phyloP scores from a whole-genome alignment of 208 protist species.

The Leishmania guyanensis region DNA sequence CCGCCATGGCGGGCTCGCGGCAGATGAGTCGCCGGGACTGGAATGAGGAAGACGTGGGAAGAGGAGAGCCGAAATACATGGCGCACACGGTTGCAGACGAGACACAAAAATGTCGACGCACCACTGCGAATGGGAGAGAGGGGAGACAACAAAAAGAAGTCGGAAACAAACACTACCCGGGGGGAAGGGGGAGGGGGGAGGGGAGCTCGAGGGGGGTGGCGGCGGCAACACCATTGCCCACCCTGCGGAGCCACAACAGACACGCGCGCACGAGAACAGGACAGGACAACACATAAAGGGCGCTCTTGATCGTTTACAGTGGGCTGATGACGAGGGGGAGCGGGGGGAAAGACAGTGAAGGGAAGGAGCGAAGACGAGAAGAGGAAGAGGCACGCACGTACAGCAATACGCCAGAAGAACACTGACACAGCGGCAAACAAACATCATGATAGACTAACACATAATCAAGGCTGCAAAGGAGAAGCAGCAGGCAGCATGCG shows the following conservation, averaged over 20 bases:
- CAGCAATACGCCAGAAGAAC: background rate
- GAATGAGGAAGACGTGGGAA: background rate
- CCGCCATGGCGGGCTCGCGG: background rate
- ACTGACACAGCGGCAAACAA: background rate
- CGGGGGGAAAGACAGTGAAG: too few relatives aligned
- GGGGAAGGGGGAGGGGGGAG: background rate
- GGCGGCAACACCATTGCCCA: background rate
- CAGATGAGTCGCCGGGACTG: background rate
- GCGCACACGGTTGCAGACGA: conserved; percentile 7
- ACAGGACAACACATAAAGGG: background rate
- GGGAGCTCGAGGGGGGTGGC: background rate
- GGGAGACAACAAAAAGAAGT: background rate
- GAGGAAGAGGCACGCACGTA: background rate
- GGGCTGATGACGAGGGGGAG: too few relatives aligned
- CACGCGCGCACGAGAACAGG: background rate
- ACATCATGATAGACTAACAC: background rate
- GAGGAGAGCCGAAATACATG: background rate
- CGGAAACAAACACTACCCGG: too few relatives aligned
- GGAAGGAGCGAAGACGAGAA: too few relatives aligned
- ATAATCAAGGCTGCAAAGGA: too few relatives aligned
- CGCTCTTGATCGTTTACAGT: too few relatives aligned
- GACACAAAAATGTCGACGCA: background rate
- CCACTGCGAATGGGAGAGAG: background rate
- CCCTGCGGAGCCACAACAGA: background rate
- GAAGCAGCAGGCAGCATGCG: background rate